Percentiles rank a stretch among this genome's conserved stretches.
These are phyloP conservation scores for Trichoderma afroharzianum DNA, from an alignment of 2,329 filamentous ascomycete species.

Conservation along the genomic window DNA sequence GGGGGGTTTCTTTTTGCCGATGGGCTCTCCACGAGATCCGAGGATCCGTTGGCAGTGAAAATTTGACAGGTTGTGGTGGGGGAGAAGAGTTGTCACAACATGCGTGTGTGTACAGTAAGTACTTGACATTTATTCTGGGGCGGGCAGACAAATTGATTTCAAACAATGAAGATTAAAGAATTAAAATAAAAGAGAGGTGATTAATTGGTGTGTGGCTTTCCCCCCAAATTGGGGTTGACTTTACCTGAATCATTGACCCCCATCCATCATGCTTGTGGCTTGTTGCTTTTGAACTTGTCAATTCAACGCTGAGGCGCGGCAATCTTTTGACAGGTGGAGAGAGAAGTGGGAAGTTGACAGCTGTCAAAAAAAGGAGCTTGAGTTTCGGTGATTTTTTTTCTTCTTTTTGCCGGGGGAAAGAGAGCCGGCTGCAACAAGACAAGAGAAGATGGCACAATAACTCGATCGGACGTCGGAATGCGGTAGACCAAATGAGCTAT, in stretches of 20 bases:
- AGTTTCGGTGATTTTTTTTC: background rate
- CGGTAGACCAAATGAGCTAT: background rate
- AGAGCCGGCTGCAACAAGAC: background rate
- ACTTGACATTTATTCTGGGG: background rate
- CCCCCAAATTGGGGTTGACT: background rate
- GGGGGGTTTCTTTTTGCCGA: background rate
- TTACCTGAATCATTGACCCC: background rate
- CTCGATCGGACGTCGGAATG: background rate
- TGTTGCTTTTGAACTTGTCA: background rate
- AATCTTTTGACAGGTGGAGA: too few relatives aligned
- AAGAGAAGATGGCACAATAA: background rate
- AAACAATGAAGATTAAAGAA: background rate
- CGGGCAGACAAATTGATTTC: background rate
- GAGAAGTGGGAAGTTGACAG: too few relatives aligned
- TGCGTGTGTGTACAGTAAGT: background rate
- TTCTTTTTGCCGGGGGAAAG: background rate
- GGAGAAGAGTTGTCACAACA: background rate
- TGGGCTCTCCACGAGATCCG: background rate
- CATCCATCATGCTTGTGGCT: background rate
- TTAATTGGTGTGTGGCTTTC: background rate
- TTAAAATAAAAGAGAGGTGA: background rate
- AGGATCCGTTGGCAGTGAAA: background rate
- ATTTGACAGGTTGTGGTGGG: background rate
- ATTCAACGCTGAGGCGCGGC: too few relatives aligned
- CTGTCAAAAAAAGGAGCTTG: background rate